Evolutionary conservation across 257 asterid genomes (phyloP).

Genomic region (Osmanthus fragrans): DNA sequence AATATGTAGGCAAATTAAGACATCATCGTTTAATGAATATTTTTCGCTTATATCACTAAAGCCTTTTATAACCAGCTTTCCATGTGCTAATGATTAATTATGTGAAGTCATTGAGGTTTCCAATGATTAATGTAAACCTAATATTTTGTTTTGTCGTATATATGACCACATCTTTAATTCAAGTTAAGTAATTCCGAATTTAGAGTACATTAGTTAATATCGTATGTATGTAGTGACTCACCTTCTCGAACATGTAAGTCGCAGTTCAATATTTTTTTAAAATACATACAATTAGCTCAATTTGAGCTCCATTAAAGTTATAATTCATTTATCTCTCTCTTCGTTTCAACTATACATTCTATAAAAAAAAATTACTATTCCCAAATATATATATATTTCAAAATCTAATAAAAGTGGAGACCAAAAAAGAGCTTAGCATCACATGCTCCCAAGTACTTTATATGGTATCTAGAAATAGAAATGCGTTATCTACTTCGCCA

Average conservation of each 20-base stretch:
- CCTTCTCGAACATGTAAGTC: neutral
- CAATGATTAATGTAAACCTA: constrained; percentile 29
- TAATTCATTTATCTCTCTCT: too few relatives aligned
- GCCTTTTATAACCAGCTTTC: constrained; percentile 16
- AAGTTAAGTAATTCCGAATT: neutral
- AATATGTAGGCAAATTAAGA: constrained; percentile 16
- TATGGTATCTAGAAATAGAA: too few relatives aligned
- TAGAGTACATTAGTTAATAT: neutral
- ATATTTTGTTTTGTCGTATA: constrained; percentile 12
- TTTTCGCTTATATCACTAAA: constrained; percentile 12
- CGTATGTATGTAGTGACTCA: neutral
- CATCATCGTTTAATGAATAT: constrained; percentile 14
- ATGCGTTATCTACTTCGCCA: neutral
- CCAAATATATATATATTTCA: too few relatives aligned
- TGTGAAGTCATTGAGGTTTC: constrained; percentile 32
- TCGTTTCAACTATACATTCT: too few relatives aligned
- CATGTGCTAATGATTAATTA: constrained; percentile 40
- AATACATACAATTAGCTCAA: too few relatives aligned
- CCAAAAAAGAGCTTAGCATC: too few relatives aligned
- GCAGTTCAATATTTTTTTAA: neutral
- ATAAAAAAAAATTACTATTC: too few relatives aligned
- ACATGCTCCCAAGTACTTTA: too few relatives aligned
- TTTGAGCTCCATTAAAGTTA: too few relatives aligned
- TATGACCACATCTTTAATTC: neutral
- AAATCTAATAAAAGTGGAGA: too few relatives aligned